Conservation (phyloP, 2,329 filamentous ascomycete species). For the Penicillium brasilianum region DNA sequence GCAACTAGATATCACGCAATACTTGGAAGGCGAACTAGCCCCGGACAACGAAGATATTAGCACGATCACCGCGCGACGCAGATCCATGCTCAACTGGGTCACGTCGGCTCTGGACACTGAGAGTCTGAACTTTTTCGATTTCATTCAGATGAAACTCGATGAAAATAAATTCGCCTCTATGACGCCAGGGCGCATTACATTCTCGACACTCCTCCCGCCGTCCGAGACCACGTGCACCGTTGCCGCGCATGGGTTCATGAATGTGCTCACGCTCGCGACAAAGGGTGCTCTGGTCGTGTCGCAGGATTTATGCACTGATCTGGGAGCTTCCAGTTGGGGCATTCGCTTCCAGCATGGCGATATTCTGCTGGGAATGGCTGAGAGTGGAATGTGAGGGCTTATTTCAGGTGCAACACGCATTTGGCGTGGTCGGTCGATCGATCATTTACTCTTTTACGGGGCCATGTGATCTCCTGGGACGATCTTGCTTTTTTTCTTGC, state of each 20-base stretch:
- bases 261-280: slow-evolving; percentile 72
- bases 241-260: slow-evolving; percentile 76
- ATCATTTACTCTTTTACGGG: background rate
- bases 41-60: slow-evolving; percentile 29
- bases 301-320: slow-evolving; percentile 58
- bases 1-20: slow-evolving; percentile 29
- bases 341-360: slow-evolving; percentile 36
- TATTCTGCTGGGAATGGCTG: slow-evolving; percentile 33
- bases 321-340: slow-evolving; percentile 27
- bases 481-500: background rate
- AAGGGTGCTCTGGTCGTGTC: slow-evolving; percentile 66
- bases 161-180: background rate
- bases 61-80: slow-evolving; percentile 50
- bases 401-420: background rate
- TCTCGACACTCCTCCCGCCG: slow-evolving; percentile 71
- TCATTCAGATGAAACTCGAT: slow-evolving; percentile 56
- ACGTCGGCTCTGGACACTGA: slow-evolving; percentile 62
- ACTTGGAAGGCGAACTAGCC: slow-evolving; percentile 42
- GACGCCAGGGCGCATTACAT: slow-evolving; percentile 55
- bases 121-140: slow-evolving; percentile 66
- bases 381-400: slow-evolving; percentile 7
- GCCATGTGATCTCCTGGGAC: slow-evolving; percentile 4
- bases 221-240: slow-evolving; percentile 60
- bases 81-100: slow-evolving; percentile 4
- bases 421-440: slow-evolving; percentile 7